Evolutionary conservation across 164 flowering plant species (phyloP).

Genomic region (Vitis cinerea): DNA sequence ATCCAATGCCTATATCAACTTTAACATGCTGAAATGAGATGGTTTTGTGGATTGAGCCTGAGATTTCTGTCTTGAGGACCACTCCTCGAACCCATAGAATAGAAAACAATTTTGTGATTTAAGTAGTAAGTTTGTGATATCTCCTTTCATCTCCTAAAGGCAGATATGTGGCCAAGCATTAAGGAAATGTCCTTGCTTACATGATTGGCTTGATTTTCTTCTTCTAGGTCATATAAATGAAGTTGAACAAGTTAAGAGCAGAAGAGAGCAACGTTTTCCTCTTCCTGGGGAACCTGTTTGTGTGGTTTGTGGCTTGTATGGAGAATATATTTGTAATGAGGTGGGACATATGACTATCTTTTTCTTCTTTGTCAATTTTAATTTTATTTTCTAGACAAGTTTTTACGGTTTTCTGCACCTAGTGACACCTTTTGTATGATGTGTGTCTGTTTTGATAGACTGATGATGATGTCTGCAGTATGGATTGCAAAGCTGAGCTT

Average conservation of each 20-base stretch:
- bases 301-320: conserved; percentile 81
- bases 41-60: not conserved
- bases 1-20: not conserved
- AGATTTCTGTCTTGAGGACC: not conserved
- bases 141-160: not conserved
- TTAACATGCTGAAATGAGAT: not conserved
- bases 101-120: not conserved
- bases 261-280: conserved; percentile 77
- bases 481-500: conserved; percentile 77
- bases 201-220: not conserved
- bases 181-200: not conserved
- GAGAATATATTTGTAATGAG: conserved; percentile 89
- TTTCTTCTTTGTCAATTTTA: not conserved
- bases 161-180: not conserved
- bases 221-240: conserved; percentile 28
- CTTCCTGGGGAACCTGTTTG: conserved; percentile 84
- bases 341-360: conserved; percentile 26
- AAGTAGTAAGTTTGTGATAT: not conserved
- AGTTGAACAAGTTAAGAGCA: conserved; percentile 43
- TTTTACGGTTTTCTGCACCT: not conserved
- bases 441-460: conserved; percentile 47
- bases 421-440: not conserved
- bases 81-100: not conserved
- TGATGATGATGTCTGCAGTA: conserved; percentile 87
- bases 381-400: not conserved